phyloP scores from a whole-genome alignment of 257 asterid species.

The Solanum chilense region DNA sequence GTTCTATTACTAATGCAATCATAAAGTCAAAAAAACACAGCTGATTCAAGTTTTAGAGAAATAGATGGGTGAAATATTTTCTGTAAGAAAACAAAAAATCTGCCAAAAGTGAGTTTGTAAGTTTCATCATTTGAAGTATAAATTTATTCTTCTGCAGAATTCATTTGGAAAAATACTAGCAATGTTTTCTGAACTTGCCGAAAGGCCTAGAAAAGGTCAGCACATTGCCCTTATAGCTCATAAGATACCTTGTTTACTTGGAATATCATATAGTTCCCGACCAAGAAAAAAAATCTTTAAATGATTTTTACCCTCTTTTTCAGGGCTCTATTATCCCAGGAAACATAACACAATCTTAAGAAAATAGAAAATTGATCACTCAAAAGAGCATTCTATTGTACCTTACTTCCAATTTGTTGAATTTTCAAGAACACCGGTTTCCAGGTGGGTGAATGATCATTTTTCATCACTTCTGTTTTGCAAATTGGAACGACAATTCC shows the following conservation, averaged over 20 bases:
- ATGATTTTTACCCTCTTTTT: not conserved
- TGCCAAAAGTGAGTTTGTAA: not conserved
- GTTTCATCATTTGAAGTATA: not conserved
- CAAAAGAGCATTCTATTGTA: slow-evolving; percentile 8
- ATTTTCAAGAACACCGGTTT: slow-evolving; percentile 58
- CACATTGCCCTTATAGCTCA: not conserved
- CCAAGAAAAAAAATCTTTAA: not conserved
- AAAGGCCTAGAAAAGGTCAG: not conserved
- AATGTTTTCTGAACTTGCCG: not conserved
- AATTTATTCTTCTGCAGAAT: not conserved
- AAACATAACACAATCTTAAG: not conserved
- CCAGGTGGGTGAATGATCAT: slow-evolving; percentile 80
- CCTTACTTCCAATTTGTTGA: slow-evolving; percentile 99
- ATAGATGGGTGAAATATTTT: not conserved
- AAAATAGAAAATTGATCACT: not conserved
- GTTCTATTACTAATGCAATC: not conserved
- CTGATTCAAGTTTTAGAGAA: not conserved
- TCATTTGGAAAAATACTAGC: not conserved
- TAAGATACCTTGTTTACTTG: not conserved
- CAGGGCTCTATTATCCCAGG: not conserved
- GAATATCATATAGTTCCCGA: not conserved
- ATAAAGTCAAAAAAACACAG: not conserved
- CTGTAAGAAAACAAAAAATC: not conserved
- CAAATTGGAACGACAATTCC: slow-evolving; percentile 66
- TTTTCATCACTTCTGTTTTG: slow-evolving; percentile 93